Evolutionary conservation across 2,329 filamentous ascomycete species (phyloP).

Genomic region (Dendryphion nanum): DNA sequence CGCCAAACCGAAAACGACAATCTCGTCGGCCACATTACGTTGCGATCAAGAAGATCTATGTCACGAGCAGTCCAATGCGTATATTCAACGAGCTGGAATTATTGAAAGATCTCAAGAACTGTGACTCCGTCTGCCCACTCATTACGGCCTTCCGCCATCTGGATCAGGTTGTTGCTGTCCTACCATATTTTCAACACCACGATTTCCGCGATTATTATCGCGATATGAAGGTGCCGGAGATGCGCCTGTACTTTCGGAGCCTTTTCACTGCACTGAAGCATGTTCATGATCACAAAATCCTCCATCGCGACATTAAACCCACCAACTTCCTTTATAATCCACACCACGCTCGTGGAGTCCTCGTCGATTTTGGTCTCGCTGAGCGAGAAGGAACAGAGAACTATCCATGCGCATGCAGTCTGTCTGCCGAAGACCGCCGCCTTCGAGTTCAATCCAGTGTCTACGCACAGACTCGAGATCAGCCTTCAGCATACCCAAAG

Average conservation of each 20-base stretch:
- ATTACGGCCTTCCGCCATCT: conserved; percentile 95
- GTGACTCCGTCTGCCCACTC: conserved; percentile 83
- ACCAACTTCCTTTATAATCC: conserved; percentile 97
- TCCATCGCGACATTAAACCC: conserved; percentile 95
- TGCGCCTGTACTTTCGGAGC: conserved; percentile 84
- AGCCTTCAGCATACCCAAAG: conserved; percentile 72
- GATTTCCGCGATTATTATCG: conserved; percentile 96
- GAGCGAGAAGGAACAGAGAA: conserved; percentile 70
- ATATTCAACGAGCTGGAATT: conserved; percentile 97
- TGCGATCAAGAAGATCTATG: conserved; percentile 99
- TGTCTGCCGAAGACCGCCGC: conserved; percentile 62
- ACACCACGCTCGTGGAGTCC: conserved; percentile 73
- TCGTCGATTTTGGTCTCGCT: conserved; percentile 98
- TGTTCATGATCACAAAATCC: conserved; percentile 79
- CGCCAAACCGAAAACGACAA: conserved; percentile 61
- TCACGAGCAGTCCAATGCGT: conserved; percentile 88
- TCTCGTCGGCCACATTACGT: conserved; percentile 69
- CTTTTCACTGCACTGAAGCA: conserved; percentile 81
- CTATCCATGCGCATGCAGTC: conserved; percentile 79
- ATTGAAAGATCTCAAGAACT: conserved; percentile 80
- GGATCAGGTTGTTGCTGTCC: conserved; percentile 90
- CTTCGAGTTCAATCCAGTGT: conserved; percentile 53
- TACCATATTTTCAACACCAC: conserved; percentile 93
- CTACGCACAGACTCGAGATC: conserved; percentile 56
- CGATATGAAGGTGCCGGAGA: conserved; percentile 80